Evolutionary conservation across 768 basidiomycete species (phyloP).

Genomic region (Phylloporus arenicola): DNA sequence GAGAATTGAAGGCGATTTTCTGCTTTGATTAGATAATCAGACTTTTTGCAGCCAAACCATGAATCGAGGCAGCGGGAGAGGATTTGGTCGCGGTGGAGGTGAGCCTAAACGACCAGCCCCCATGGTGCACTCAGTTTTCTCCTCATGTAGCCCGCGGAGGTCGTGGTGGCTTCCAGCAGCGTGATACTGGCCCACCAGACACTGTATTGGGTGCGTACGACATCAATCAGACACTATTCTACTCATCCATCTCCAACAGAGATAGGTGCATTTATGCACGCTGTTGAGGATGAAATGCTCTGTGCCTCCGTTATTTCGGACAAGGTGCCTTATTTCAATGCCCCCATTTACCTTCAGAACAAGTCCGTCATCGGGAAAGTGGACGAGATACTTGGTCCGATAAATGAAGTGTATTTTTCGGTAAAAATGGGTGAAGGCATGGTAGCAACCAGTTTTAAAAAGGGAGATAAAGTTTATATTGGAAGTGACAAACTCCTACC

Average conservation of each 20-base stretch:
- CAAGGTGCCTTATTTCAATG: constrained; percentile 98
- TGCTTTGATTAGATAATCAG: constrained; percentile 23
- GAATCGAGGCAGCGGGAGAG: constrained; percentile 51
- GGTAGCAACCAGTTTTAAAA: constrained; percentile 92
- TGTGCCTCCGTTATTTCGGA: constrained; percentile 79
- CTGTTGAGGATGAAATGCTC: constrained; percentile 98
- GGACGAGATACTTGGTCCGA: constrained; percentile 98
- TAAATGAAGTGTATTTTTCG: constrained; percentile 97
- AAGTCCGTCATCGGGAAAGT: constrained; percentile 95
- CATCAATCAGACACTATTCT: not conserved
- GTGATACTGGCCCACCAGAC: constrained; percentile 76
- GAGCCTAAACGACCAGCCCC: constrained; percentile 1
- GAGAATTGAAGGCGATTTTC: too few relatives aligned
- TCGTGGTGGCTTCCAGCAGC: constrained; percentile 66
- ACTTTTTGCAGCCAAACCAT: constrained; percentile 25
- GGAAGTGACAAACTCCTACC: constrained; percentile 95
- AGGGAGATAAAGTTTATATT: constrained; percentile 97
- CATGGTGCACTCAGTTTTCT: constrained; percentile 1
- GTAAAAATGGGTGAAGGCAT: constrained; percentile 97
- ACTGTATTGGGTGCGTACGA: constrained; percentile 55
- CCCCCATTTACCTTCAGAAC: constrained; percentile 95
- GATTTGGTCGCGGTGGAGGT: constrained; percentile 54
- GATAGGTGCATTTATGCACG: constrained; percentile 88
- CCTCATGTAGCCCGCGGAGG: constrained; percentile 47
- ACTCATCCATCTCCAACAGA: constrained; percentile 44